Conservation (phyloP, 73 alveolate genomes). For the Tetrahymena elliotti region DNA sequence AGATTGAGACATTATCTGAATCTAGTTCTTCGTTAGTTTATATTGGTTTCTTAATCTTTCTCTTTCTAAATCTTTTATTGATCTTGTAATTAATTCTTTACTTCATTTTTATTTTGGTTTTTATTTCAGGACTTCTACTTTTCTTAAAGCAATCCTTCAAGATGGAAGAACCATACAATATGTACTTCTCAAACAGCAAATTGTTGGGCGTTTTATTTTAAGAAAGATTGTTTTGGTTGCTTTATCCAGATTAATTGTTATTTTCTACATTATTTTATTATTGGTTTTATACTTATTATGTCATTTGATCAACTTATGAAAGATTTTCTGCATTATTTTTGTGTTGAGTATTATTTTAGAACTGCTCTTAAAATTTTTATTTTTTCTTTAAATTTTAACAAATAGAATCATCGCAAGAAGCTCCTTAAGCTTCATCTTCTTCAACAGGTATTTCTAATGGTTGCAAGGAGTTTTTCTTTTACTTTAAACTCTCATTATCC, state of each 20-base stretch:
- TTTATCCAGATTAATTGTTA: not conserved
- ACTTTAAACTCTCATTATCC: not conserved
- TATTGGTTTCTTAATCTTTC: not conserved
- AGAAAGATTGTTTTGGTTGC: not conserved
- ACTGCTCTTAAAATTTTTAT: not conserved
- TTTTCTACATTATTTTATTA: too few relatives aligned
- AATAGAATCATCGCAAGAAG: not conserved
- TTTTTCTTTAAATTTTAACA: not conserved
- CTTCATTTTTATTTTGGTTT: not conserved
- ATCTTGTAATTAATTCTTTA: not conserved
- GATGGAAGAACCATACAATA: not conserved
- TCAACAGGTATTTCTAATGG: not conserved
- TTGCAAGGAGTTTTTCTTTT: not conserved
- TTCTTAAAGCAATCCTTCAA: not conserved
- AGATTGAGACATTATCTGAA: not conserved
- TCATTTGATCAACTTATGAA: not conserved
- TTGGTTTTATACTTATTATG: not conserved
- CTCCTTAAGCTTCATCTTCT: not conserved
- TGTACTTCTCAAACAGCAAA: not conserved
- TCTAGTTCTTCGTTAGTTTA: not conserved
- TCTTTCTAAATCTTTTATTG: not conserved
- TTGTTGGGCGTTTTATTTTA: not conserved
- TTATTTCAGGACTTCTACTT: not conserved
- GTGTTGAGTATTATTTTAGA: not conserved
- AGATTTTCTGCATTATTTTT: not conserved